Conservation (phyloP, 1,139 yeast species). For the Protomyces gravidus region DNA sequence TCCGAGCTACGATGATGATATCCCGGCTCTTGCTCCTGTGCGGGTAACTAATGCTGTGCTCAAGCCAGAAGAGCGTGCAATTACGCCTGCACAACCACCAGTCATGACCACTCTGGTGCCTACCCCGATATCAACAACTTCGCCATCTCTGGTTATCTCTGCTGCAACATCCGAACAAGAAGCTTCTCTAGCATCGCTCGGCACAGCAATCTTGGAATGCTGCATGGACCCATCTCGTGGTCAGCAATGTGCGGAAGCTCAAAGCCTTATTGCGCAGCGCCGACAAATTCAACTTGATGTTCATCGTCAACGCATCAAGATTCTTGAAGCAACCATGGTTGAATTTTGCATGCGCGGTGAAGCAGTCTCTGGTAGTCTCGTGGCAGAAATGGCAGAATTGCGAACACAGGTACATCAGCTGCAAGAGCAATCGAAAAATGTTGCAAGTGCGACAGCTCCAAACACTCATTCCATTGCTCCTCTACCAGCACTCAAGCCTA, state of each 20-base stretch:
- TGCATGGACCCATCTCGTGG: not conserved
- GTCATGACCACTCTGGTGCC: not conserved
- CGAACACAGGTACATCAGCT: not conserved
- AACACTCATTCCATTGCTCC: not conserved
- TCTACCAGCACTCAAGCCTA: not conserved
- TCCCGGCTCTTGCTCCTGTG: conserved; percentile 4
- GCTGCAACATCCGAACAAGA: not conserved
- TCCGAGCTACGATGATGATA: not conserved
- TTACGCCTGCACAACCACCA: not conserved
- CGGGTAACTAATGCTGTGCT: not conserved
- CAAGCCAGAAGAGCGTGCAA: not conserved
- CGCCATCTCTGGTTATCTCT: not conserved
- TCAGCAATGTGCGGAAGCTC: not conserved
- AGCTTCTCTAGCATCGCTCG: not conserved
- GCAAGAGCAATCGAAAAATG: not conserved
- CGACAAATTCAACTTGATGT: not conserved
- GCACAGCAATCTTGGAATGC: not conserved
- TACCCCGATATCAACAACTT: not conserved
- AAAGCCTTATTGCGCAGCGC: not conserved
- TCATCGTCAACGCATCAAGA: not conserved
- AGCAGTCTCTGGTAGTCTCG: not conserved
- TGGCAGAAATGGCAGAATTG: not conserved
- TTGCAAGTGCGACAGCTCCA: not conserved
- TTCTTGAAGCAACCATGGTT: not conserved
- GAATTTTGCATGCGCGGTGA: not conserved